A percentile compares a stretch with the other conserved stretches of the same genome.
These are phyloP conservation scores for Saururus chinensis DNA, from an alignment of 164 flowering plant species.

Conservation along the genomic window DNA sequence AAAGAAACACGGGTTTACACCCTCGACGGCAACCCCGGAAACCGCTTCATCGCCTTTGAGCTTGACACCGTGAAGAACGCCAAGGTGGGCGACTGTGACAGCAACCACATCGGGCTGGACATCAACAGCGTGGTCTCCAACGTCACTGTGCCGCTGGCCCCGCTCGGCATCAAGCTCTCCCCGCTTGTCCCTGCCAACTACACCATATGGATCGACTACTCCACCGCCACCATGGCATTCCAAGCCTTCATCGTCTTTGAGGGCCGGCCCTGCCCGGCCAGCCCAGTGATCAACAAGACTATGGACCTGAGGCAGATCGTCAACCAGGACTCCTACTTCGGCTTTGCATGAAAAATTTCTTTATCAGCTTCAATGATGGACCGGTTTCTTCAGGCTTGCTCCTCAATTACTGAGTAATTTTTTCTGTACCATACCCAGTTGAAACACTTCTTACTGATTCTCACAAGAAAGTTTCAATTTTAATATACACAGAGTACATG, in stretches of 20 bases:
- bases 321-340: constrained; percentile 35
- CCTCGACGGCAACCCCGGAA: constrained; percentile 24
- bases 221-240: constrained; percentile 21
- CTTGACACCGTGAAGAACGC: constrained; percentile 38
- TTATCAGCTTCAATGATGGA: too few species aligned
- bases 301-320: constrained; percentile 24
- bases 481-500: too few species aligned
- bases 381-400: too few species aligned
- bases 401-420: too few species aligned
- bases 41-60: constrained; percentile 49
- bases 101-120: constrained; percentile 52
- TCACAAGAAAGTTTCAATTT: too few species aligned
- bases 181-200: constrained; percentile 15
- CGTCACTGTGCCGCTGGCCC: constrained; percentile 15
- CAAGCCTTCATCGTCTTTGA: constrained; percentile 35
- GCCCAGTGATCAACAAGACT: constrained; percentile 20
- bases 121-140: constrained; percentile 33
- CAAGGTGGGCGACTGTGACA: constrained; percentile 39
- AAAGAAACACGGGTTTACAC: too few species aligned
- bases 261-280: constrained; percentile 15
- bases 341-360: too few species aligned
- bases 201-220: constrained; percentile 47
- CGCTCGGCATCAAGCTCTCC: constrained; percentile 15
- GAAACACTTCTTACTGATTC: too few species aligned
- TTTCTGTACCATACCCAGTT: too few species aligned